Conservation (phyloP, 1,284 basidiomycete species). For the Fomitopsis palustris region DNA sequence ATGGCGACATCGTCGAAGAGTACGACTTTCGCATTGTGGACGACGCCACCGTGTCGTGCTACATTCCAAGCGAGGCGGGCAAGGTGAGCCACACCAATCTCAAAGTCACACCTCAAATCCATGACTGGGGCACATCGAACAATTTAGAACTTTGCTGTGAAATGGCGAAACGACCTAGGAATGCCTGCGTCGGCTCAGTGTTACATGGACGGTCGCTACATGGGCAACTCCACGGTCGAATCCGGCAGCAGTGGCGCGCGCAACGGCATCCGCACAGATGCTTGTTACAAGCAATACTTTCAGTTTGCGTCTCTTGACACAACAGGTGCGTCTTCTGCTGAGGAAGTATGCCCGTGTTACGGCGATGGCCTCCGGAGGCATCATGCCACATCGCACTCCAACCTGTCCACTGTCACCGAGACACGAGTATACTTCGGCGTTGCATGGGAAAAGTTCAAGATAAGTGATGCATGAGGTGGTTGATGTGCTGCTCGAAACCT, state of each 20-base stretch:
- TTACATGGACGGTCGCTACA: conserved; percentile 10
- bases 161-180: conserved; percentile 3
- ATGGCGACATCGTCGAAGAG: conserved; percentile 14
- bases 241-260: conserved; percentile 1
- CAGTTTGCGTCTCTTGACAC: conserved; percentile 5
- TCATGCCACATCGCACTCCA: no score
- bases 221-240: background rate
- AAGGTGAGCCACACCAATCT: conserved; percentile 11
- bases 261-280: background rate
- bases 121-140: background rate
- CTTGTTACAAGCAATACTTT: background rate
- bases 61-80: conserved; percentile 17
- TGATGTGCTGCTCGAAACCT: no score
- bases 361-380: no score
- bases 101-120: background rate
- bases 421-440: no score
- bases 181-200: conserved; percentile 3
- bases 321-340: conserved; percentile 1
- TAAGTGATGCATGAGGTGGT: background rate
- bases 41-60: conserved; percentile 16
- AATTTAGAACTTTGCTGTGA: conserved; percentile 3
- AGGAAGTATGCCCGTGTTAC: background rate
- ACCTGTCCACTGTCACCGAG: no score
- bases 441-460: no score
- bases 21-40: conserved; percentile 15